Conservation (phyloP, 768 basidiomycete species). For the Paxillus ammoniavirescens region DNA sequence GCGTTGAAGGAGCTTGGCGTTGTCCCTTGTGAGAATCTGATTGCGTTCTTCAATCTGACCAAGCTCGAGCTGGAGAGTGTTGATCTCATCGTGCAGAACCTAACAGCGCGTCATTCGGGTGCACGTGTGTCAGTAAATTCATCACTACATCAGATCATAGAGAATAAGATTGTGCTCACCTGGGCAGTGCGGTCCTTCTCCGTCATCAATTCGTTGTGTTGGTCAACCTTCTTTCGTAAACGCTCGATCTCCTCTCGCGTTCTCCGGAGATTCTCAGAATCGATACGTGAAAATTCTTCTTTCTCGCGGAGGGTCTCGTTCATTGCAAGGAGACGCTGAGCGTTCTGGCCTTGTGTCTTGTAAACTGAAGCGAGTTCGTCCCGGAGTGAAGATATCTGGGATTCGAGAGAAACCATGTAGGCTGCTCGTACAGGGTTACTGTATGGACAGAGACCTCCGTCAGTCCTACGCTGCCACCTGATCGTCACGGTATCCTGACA, state of each 20-base stretch:
- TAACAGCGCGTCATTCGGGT: slow-evolving; percentile 31
- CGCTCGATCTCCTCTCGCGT: slow-evolving; percentile 70
- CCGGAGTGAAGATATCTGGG: slow-evolving; percentile 87
- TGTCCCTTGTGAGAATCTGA: slow-evolving; percentile 83
- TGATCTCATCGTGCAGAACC: slow-evolving; percentile 95
- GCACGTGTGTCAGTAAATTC: slow-evolving; percentile 1
- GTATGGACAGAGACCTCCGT: slow-evolving; percentile 4
- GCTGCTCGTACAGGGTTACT: slow-evolving; percentile 86
- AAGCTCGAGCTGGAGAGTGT: slow-evolving; percentile 87
- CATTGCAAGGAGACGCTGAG: slow-evolving; percentile 89
- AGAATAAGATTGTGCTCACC: slow-evolving; percentile 39
- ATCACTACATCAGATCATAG: background rate
- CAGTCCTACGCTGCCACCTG: background rate
- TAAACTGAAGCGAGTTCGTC: slow-evolving; percentile 90
- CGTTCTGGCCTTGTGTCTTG: slow-evolving; percentile 95
- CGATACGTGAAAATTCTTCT: slow-evolving; percentile 81
- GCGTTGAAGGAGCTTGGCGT: slow-evolving; percentile 90
- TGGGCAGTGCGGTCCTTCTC: slow-evolving; percentile 90
- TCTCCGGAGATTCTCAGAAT: slow-evolving; percentile 78
- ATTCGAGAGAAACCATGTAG: slow-evolving; percentile 89
- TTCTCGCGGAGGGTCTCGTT: slow-evolving; percentile 93
- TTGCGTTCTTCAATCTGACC: slow-evolving; percentile 88
- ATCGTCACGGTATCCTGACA: background rate
- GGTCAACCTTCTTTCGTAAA: slow-evolving; percentile 74
- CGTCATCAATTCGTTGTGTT: slow-evolving; percentile 80